Evolutionary conservation across 495 filamentous ascomycete genomes (phyloP).

Genomic region (Aspergillus funiculosus): DNA sequence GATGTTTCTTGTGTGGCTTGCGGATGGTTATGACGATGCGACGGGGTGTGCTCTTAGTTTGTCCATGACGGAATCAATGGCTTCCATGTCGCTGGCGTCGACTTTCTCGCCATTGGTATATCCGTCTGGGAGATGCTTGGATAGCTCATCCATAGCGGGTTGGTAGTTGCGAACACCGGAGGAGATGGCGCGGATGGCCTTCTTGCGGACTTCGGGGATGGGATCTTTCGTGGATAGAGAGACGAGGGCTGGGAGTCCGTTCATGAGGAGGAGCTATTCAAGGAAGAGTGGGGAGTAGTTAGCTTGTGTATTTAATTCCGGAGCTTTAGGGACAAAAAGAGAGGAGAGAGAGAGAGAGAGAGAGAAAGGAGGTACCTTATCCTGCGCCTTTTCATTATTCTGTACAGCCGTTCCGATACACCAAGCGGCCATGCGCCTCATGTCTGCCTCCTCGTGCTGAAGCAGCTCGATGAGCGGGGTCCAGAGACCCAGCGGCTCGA

Average conservation of each 20-base stretch:
- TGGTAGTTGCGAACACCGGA: slow-evolving; percentile 81
- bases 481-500: slow-evolving; percentile 75
- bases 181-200: slow-evolving; percentile 82
- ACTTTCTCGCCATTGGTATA: slow-evolving; percentile 51
- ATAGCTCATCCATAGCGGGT: slow-evolving; percentile 56
- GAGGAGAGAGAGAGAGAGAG: not conserved
- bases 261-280: slow-evolving; percentile 55
- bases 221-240: slow-evolving; percentile 54
- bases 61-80: slow-evolving; percentile 66
- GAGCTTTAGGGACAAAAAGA: too few species aligned
- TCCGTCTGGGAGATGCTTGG: slow-evolving; percentile 60
- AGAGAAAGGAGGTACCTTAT: slow-evolving; percentile 46
- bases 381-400: slow-evolving; percentile 83
- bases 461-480: slow-evolving; percentile 66
- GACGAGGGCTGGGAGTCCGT: slow-evolving; percentile 64
- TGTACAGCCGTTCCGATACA: slow-evolving; percentile 91
- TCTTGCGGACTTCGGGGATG: slow-evolving; percentile 66
- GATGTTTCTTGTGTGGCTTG: too few species aligned
- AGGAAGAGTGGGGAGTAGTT: too few species aligned
- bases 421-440: slow-evolving; percentile 82
- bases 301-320: too few species aligned
- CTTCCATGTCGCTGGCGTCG: slow-evolving; percentile 80
- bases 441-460: slow-evolving; percentile 57
- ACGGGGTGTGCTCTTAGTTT: slow-evolving; percentile 52
- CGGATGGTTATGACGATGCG: slow-evolving; percentile 24